A percentile compares a stretch with the other conserved stretches of the same genome.
Evolutionary conservation across 345 rosid species (phyloP).

Genomic region (Cardiospermum halicacabum): DNA sequence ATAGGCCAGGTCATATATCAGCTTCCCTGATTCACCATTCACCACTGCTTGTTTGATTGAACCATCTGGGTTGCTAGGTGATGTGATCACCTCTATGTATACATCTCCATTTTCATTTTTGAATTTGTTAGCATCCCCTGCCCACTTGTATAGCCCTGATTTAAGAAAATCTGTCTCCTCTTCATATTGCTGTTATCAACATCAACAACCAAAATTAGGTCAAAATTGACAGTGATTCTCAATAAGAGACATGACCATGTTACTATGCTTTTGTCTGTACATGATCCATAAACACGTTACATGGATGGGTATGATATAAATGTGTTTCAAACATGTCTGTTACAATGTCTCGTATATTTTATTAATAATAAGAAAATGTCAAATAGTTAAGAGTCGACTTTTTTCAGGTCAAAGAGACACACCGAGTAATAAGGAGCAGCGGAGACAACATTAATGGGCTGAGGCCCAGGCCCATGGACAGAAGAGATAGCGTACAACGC

Average conservation of each 20-base stretch:
- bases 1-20: constrained; percentile 79
- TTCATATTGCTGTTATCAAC: constrained; percentile 47
- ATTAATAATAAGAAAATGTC: not conserved
- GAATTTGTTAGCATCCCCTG: constrained; percentile 61
- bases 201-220: not conserved
- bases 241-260: constrained; percentile 50
- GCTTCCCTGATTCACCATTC: constrained; percentile 62
- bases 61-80: constrained; percentile 92
- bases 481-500: constrained; percentile 68
- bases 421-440: constrained; percentile 96
- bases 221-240: not conserved
- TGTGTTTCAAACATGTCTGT: constrained; percentile 59
- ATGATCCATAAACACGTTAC: constrained; percentile 25
- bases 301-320: constrained; percentile 25
- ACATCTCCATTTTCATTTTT: constrained; percentile 53
- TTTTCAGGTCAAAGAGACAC: constrained; percentile 10
- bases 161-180: constrained; percentile 47
- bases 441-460: constrained; percentile 67
- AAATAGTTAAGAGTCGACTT: not conserved
- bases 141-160: constrained; percentile 81
- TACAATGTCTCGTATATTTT: constrained; percentile 43
- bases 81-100: constrained; percentile 62
- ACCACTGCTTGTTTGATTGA: constrained; percentile 56
- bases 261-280: constrained; percentile 35
- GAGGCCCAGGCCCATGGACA: constrained; percentile 26